phyloP scores from a whole-genome alignment of 179 eudicot species.

The Beta macrorhiza region DNA sequence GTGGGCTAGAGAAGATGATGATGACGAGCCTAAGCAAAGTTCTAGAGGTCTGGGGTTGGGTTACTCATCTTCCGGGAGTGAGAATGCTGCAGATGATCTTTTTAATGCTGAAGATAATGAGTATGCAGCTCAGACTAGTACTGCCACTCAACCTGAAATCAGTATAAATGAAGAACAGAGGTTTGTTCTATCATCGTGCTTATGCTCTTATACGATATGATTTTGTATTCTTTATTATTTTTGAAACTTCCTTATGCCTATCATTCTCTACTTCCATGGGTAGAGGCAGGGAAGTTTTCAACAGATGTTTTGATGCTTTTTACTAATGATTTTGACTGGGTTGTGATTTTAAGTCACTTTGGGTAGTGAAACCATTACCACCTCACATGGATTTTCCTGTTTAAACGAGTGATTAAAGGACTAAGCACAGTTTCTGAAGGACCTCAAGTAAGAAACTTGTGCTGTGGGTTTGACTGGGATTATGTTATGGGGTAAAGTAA shows the following conservation, averaged over 20 bases:
- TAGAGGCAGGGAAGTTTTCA: neutral
- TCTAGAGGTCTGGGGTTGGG: constrained; percentile 68
- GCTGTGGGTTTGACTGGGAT: neutral
- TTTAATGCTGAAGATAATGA: constrained; percentile 52
- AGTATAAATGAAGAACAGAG: constrained; percentile 77
- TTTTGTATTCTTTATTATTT: neutral
- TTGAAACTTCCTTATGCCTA: neutral
- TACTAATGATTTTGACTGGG: neutral
- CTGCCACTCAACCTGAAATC: constrained; percentile 56
- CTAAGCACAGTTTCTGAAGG: neutral
- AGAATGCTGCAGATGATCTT: constrained; percentile 57
- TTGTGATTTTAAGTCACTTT: neutral
- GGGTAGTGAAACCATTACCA: neutral
- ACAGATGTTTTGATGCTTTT: neutral
- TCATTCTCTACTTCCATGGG: constrained; percentile 6
- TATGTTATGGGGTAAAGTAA: neutral
- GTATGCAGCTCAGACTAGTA: constrained; percentile 46
- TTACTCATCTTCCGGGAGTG: constrained; percentile 97
- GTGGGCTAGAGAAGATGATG: constrained; percentile 97
- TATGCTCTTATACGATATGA: constrained; percentile 3
- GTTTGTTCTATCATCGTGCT: constrained; percentile 35
- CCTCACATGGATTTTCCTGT: neutral
- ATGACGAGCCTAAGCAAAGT: constrained; percentile 60
- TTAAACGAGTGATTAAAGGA: neutral
- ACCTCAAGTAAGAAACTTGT: constrained; percentile 1